Percentiles rank a stretch among this genome's conserved stretches.
These are phyloP conservation scores for Pseudogymnoascus sp. DNA, from an alignment of 2,329 filamentous ascomycete species.

Conservation along the genomic window DNA sequence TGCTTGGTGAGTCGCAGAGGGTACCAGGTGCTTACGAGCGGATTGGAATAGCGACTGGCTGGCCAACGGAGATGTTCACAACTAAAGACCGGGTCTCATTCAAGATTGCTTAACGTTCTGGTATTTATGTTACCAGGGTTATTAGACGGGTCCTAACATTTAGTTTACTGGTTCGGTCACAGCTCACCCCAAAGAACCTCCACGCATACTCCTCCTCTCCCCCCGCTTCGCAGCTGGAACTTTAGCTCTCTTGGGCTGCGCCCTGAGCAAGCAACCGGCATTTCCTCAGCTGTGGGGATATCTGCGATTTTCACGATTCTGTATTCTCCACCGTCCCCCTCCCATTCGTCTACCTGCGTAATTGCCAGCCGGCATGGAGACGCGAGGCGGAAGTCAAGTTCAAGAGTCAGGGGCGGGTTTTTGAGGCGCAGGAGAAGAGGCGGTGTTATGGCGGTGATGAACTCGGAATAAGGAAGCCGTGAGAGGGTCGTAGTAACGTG, in stretches of 20 bases:
- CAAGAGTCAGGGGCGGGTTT: constrained; percentile 9
- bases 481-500: not conserved
- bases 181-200: constrained; percentile 14
- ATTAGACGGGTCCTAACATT: too few relatives aligned
- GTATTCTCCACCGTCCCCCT: not conserved
- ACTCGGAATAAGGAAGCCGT: constrained; percentile 13
- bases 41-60: too few relatives aligned
- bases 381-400: constrained; percentile 14
- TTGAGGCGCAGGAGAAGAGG: constrained; percentile 12
- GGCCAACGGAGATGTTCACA: too few relatives aligned
- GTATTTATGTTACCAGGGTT: too few relatives aligned
- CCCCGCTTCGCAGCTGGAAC: constrained; percentile 10
- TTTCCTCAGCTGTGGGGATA: constrained; percentile 15
- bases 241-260: constrained; percentile 11
- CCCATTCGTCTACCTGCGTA: constrained; percentile 2
- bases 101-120: too few relatives aligned
- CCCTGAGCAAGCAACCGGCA: constrained; percentile 10
- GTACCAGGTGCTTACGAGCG: too few relatives aligned
- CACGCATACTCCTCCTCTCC: constrained; percentile 11
- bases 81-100: too few relatives aligned
- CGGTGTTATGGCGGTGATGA: constrained; percentile 11
- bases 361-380: constrained; percentile 12
- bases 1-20: too few relatives aligned
- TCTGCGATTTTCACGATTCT: constrained; percentile 11
- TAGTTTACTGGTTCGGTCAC: too few relatives aligned